Conservation (phyloP, 148 eudicot genomes). For the Amaranthus hypochondriacus region DNA sequence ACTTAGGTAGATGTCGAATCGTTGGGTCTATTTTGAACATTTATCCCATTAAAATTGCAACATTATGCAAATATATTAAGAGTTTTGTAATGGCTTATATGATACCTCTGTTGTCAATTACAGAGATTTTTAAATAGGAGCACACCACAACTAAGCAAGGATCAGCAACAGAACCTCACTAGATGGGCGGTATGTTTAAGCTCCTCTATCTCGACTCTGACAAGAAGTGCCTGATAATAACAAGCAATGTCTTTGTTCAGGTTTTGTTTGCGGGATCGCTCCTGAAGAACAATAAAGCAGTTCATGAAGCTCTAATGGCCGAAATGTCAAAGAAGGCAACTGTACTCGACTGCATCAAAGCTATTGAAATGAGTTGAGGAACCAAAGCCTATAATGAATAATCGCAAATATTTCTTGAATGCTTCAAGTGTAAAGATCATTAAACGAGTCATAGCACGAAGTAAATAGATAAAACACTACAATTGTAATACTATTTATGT, state of each 20-base stretch:
- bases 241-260: slow-evolving; percentile 29
- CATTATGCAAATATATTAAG: too few relatives aligned
- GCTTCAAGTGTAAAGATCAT: neutral
- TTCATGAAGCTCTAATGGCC: slow-evolving; percentile 72
- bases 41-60: too few relatives aligned
- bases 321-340: slow-evolving; percentile 83
- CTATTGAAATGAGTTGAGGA: slow-evolving; percentile 46
- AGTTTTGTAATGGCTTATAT: neutral
- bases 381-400: neutral
- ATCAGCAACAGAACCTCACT: slow-evolving; percentile 91
- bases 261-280: slow-evolving; percentile 78
- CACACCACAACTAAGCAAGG: slow-evolving; percentile 66
- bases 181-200: slow-evolving; percentile 95
- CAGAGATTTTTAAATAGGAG: slow-evolving; percentile 94
- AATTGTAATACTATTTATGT: neutral
- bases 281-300: slow-evolving; percentile 62
- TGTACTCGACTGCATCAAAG: slow-evolving; percentile 76
- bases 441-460: neutral
- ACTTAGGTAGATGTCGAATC: too few relatives aligned
- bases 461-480: neutral
- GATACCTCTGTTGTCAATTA: neutral
- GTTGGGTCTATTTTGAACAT: too few relatives aligned
- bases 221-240: neutral
- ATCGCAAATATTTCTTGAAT: too few relatives aligned
- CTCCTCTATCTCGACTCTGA: neutral